Evolutionary conservation across 2,329 filamentous ascomycete species (phyloP).

Genomic region (Huntiella moniliformis): DNA sequence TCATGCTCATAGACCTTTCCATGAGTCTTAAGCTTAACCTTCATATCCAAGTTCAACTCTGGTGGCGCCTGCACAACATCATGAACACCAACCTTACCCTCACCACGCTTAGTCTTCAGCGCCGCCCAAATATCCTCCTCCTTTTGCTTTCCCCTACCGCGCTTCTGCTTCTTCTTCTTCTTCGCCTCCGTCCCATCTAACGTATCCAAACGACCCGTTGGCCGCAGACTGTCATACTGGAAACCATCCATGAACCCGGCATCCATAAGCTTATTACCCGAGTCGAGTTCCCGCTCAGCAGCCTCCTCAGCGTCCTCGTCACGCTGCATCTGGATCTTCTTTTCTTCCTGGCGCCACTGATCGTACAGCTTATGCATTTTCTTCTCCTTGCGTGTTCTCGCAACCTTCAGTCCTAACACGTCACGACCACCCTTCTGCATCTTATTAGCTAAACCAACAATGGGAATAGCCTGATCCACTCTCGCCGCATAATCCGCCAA

Average conservation of each 20-base stretch:
- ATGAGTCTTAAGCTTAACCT: constrained; percentile 17
- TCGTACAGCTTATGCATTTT: constrained; percentile 65
- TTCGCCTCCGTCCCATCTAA: constrained; percentile 24
- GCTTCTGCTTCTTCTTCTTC: constrained; percentile 26
- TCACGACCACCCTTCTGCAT: constrained; percentile 42
- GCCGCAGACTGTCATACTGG: constrained; percentile 5
- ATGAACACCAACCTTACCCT: constrained; percentile 30
- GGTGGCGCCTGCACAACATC: constrained; percentile 60
- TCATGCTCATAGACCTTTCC: constrained; percentile 5
- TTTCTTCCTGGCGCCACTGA: constrained; percentile 53
- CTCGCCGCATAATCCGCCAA: constrained; percentile 64
- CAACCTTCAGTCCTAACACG: constrained; percentile 44
- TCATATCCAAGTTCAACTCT: constrained; percentile 35
- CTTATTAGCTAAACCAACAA: constrained; percentile 50
- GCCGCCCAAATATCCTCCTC: constrained; percentile 59
- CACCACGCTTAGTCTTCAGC: constrained; percentile 47
- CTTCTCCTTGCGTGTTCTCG: constrained; percentile 66
- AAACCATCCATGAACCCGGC: constrained; percentile 13
- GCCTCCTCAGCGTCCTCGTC: constrained; percentile 48
- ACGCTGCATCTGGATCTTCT: constrained; percentile 40
- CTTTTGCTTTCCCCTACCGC: constrained; percentile 17
- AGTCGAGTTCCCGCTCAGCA: constrained; percentile 42
- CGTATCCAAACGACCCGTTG: constrained; percentile 8
- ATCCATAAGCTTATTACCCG: constrained; percentile 30
- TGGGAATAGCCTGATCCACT: constrained; percentile 67